phyloP scores from a whole-genome alignment of 495 filamentous ascomycete genomes.

The Xylaria palmicola region DNA sequence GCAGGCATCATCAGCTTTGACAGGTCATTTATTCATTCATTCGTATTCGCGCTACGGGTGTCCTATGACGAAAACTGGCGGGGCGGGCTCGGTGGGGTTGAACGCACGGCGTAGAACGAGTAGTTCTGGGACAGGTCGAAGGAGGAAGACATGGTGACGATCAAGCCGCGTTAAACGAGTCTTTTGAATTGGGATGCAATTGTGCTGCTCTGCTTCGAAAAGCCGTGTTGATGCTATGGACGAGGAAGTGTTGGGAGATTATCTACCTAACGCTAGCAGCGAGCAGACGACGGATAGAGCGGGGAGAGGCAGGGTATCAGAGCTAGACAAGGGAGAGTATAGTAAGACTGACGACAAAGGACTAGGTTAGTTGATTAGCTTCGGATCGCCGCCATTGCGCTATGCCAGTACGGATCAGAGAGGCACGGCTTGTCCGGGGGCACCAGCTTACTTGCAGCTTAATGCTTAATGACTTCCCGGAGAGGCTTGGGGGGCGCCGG shows the following conservation, averaged over 20 bases:
- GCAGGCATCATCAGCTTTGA: not conserved
- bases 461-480: too few relatives aligned
- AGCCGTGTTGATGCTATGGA: not conserved
- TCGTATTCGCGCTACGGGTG: too few relatives aligned
- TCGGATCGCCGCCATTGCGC: too few relatives aligned
- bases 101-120: slow-evolving; percentile 44
- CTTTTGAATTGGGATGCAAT: not conserved
- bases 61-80: too few relatives aligned
- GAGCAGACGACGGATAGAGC: not conserved
- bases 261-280: too few relatives aligned
- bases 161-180: not conserved
- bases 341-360: not conserved
- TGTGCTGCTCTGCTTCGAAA: not conserved
- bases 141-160: slow-evolving; percentile 36
- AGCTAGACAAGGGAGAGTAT: not conserved
- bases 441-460: too few relatives aligned
- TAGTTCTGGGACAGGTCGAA: slow-evolving; percentile 38
- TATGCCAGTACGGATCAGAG: too few relatives aligned
- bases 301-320: not conserved
- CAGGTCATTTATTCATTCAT: too few relatives aligned
- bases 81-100: not conserved
- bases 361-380: too few relatives aligned
- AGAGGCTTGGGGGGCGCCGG: too few relatives aligned
- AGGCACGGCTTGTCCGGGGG: too few relatives aligned
- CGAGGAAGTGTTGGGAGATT: too few relatives aligned